phyloP scores from a whole-genome alignment of 306 rosid species.

The Castanopsis chinensis region DNA sequence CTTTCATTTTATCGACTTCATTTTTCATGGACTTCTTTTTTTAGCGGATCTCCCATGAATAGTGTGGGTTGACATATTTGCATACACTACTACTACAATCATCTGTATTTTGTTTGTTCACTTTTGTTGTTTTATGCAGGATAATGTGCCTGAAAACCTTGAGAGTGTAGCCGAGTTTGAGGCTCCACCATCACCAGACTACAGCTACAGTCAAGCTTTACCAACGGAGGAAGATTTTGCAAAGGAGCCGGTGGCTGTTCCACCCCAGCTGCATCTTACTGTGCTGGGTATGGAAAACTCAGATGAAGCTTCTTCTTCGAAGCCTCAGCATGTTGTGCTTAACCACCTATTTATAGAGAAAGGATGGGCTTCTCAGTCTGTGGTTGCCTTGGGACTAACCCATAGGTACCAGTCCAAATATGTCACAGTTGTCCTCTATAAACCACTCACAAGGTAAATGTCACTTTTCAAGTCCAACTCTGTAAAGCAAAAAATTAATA shows the following conservation, averaged over 20 bases:
- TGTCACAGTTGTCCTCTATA: conserved; percentile 90
- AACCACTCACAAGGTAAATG: conserved; percentile 68
- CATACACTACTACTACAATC: not conserved
- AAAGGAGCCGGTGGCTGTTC: conserved; percentile 77
- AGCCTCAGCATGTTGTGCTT: conserved; percentile 88
- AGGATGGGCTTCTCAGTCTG: conserved; percentile 77
- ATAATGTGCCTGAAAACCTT: conserved; percentile 69
- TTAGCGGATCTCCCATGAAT: not conserved
- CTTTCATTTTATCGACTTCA: not conserved
- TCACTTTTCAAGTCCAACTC: conserved; percentile 38
- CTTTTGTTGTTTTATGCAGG: conserved; percentile 48
- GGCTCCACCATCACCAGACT: conserved; percentile 81
- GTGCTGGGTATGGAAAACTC: conserved; percentile 71
- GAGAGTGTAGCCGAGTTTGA: conserved; percentile 71
- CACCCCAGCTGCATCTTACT: conserved; percentile 75
- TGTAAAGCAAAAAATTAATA: conserved; percentile 46
- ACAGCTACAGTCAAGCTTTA: conserved; percentile 62
- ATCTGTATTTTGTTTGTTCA: not conserved
- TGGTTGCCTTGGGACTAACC: conserved; percentile 88
- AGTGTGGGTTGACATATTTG: not conserved
- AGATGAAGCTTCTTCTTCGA: conserved; percentile 53
- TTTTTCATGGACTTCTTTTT: not conserved
- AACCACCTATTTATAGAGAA: conserved; percentile 86
- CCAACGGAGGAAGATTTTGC: conserved; percentile 81
- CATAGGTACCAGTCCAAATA: conserved; percentile 87